Percentiles rank a stretch among this genome's conserved stretches.
These are phyloP conservation scores for Theobroma grandiflorum DNA, from an alignment of 441 rosid species.

Conservation along the genomic window DNA sequence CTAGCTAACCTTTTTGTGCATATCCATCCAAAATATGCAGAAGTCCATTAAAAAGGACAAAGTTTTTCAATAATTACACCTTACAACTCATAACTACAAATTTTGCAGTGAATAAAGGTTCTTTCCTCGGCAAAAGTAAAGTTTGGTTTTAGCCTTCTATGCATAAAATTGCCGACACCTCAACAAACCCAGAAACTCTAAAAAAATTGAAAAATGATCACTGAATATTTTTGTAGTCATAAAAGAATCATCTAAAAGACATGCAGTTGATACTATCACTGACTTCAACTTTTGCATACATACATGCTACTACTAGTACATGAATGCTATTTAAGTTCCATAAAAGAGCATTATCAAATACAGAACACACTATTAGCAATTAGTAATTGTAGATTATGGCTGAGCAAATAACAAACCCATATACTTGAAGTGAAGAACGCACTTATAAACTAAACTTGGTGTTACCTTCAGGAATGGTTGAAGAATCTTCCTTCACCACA, in stretches of 20 bases:
- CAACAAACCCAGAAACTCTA: neutral
- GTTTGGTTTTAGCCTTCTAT: neutral
- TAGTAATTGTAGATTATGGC: neutral
- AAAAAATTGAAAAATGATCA: no score
- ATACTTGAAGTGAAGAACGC: constrained; percentile 18
- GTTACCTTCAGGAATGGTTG: constrained; percentile 51
- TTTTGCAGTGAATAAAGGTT: neutral
- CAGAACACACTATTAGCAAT: neutral
- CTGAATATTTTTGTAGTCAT: neutral
- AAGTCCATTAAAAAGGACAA: neutral
- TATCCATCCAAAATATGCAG: neutral
- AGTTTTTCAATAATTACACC: neutral
- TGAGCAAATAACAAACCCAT: constrained; percentile 6
- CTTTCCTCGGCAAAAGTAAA: neutral
- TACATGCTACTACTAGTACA: neutral
- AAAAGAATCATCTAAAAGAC: neutral
- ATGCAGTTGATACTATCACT: neutral
- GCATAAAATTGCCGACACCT: neutral
- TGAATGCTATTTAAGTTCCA: neutral
- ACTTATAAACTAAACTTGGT: neutral
- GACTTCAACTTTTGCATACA: neutral
- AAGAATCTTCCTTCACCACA: constrained; percentile 21
- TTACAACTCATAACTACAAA: neutral
- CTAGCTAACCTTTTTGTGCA: neutral
- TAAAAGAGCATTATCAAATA: neutral